Conservation (phyloP, 495 filamentous ascomycete genomes). For the Hypoxylon perforatum region DNA sequence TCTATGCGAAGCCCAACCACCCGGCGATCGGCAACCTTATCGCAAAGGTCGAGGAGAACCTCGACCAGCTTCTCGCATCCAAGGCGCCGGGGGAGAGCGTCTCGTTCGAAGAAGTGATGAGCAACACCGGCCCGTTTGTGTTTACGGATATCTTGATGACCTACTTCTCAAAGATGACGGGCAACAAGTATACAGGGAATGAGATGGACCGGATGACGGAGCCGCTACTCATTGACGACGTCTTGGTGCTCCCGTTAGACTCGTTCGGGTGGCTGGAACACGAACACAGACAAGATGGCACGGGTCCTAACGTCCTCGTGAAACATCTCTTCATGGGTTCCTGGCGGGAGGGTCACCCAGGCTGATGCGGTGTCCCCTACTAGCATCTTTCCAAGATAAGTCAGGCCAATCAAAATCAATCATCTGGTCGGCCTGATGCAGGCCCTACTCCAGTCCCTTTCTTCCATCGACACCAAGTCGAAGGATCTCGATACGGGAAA, state of each 20-base stretch:
- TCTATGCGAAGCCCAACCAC: conserved; percentile 52
- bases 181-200: conserved; percentile 20
- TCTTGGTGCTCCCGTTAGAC: conserved; percentile 41
- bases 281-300: conserved; percentile 8
- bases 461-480: background rate
- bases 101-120: conserved; percentile 36
- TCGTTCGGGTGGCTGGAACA: conserved; percentile 34
- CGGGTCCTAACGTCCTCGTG: conserved; percentile 17
- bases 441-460: background rate
- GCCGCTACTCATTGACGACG: conserved; percentile 36
- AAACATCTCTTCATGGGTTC: conserved; percentile 33
- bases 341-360: conserved; percentile 23
- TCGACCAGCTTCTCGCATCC: conserved; percentile 15
- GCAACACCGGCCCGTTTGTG: conserved; percentile 33
- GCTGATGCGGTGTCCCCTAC: conserved; percentile 2
- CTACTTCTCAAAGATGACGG: conserved; percentile 20
- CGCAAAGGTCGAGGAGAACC: conserved; percentile 31
- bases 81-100: background rate
- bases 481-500: no score
- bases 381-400: background rate
- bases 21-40: conserved; percentile 34
- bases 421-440: background rate
- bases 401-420: background rate
- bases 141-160: conserved; percentile 38
- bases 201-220: conserved; percentile 28